Conservation (phyloP, 805 yeast genomes). For the Ogataea ganodermae region DNA sequence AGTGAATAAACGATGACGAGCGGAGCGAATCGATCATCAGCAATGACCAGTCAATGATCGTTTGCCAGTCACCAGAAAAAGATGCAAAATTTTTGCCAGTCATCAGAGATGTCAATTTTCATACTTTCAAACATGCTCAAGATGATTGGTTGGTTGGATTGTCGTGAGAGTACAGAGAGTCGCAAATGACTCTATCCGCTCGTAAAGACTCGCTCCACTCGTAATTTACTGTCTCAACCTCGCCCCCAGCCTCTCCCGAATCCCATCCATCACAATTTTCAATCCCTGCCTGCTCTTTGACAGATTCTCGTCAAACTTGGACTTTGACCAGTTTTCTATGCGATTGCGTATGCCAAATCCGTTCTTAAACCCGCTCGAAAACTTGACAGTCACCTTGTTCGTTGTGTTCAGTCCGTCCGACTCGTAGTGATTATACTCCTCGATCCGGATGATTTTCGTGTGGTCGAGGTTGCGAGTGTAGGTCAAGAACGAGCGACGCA, state of each 20-base stretch:
- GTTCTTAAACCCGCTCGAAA: conserved; percentile 63
- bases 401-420: conserved; percentile 41
- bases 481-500: conserved; percentile 52
- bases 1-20: conserved; percentile 1
- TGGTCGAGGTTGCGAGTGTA: conserved; percentile 87
- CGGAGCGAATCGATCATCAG: background rate
- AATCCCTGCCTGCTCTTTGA: conserved; percentile 70
- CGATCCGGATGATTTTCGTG: conserved; percentile 71
- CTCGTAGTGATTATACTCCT: conserved; percentile 67
- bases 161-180: too few relatives aligned
- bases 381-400: conserved; percentile 56
- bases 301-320: conserved; percentile 67
- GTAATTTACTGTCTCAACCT: background rate
- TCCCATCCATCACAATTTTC: conserved; percentile 67
- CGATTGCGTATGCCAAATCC: conserved; percentile 63
- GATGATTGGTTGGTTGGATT: too few relatives aligned
- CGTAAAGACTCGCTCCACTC: background rate
- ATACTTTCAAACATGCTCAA: too few relatives aligned
- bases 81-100: too few relatives aligned
- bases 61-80: too few relatives aligned
- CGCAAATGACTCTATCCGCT: background rate
- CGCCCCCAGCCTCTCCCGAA: conserved; percentile 25
- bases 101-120: too few relatives aligned
- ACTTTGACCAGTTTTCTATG: conserved; percentile 82
- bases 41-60: background rate